A percentile compares a stretch with the other conserved stretches of the same genome.
These are phyloP conservation scores for Xylaria sp. DNA, from an alignment of 2,329 filamentous ascomycete species.

Conservation along the genomic window DNA sequence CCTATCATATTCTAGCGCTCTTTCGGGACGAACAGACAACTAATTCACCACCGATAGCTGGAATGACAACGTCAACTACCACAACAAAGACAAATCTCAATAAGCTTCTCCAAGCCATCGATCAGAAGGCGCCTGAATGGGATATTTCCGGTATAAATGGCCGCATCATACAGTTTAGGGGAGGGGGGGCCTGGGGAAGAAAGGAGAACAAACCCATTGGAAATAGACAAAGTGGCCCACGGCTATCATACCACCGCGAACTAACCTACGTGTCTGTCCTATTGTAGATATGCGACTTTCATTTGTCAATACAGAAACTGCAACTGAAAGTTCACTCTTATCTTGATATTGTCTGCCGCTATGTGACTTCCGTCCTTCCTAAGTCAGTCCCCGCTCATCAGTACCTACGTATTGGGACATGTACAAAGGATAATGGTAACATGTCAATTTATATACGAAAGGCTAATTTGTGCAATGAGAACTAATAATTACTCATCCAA, in stretches of 20 bases:
- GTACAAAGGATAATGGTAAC: background rate
- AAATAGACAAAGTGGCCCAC: conserved; percentile 32
- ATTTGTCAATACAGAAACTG: conserved; percentile 35
- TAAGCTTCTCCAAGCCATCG: conserved; percentile 48
- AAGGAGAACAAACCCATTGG: conserved; percentile 12
- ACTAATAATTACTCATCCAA: background rate
- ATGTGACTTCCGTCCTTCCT: background rate
- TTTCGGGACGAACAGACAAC: background rate
- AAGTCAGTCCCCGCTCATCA: background rate
- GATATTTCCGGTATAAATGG: background rate
- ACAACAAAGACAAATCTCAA: conserved; percentile 84
- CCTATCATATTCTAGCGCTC: background rate
- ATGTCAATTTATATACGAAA: background rate
- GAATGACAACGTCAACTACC: conserved; percentile 96
- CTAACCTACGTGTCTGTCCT: conserved; percentile 30
- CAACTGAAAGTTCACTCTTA: background rate
- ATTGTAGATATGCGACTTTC: conserved; percentile 38
- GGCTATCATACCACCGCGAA: conserved; percentile 25
- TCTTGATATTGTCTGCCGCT: background rate
- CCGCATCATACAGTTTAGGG: conserved; percentile 13
- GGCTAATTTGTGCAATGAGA: background rate
- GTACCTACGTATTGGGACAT: background rate
- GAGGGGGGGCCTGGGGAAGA: background rate
- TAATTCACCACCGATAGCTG: conserved; percentile 67
- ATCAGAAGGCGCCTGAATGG: conserved; percentile 3